These are phyloP conservation scores for Acrasis kona DNA, from an alignment of 78 protist species.

Conservation along the genomic window DNA sequence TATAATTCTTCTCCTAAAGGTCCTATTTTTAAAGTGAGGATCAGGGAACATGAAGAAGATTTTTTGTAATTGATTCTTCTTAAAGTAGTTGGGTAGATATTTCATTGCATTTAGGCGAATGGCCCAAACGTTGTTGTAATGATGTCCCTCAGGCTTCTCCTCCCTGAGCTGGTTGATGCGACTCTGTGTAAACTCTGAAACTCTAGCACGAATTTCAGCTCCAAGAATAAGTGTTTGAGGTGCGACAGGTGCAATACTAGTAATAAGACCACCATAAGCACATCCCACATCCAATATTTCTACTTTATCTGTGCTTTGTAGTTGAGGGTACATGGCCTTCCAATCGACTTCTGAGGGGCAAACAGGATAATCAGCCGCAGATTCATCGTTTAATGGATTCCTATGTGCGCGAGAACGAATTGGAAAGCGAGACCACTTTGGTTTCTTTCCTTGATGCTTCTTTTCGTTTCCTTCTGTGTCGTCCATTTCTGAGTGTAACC, in stretches of 20 bases:
- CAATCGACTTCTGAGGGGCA: not conserved
- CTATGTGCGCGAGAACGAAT: slow-evolving; percentile 23
- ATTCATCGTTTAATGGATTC: slow-evolving; percentile 25
- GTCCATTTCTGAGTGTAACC: too few relatives aligned
- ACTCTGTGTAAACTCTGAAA: slow-evolving; percentile 45
- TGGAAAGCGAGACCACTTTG: slow-evolving; percentile 22
- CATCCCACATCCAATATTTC: slow-evolving; percentile 80
- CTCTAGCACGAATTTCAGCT: slow-evolving; percentile 79
- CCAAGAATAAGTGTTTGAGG: slow-evolving; percentile 69
- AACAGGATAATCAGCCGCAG: slow-evolving; percentile 11
- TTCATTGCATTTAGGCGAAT: slow-evolving; percentile 82
- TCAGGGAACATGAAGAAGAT: slow-evolving; percentile 91
- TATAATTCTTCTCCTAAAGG: slow-evolving; percentile 80
- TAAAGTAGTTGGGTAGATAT: slow-evolving; percentile 71
- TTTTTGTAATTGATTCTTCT: slow-evolving; percentile 63
- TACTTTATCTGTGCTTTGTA: not conserved
- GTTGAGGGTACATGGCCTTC: slow-evolving; percentile 14
- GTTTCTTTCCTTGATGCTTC: too few relatives aligned
- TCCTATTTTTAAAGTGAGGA: slow-evolving; percentile 87
- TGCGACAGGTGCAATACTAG: slow-evolving; percentile 11
- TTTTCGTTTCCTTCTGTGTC: too few relatives aligned
- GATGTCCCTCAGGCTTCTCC: slow-evolving; percentile 1
- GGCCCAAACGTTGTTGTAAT: slow-evolving; percentile 64
- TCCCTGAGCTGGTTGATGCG: not conserved
- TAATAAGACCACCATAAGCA: slow-evolving; percentile 84